Evolutionary conservation across 1,284 basidiomycete species (phyloP), one percentile per base, ranked within the genome.

Genomic region (Trichosporon coremiiforme): DNA sequence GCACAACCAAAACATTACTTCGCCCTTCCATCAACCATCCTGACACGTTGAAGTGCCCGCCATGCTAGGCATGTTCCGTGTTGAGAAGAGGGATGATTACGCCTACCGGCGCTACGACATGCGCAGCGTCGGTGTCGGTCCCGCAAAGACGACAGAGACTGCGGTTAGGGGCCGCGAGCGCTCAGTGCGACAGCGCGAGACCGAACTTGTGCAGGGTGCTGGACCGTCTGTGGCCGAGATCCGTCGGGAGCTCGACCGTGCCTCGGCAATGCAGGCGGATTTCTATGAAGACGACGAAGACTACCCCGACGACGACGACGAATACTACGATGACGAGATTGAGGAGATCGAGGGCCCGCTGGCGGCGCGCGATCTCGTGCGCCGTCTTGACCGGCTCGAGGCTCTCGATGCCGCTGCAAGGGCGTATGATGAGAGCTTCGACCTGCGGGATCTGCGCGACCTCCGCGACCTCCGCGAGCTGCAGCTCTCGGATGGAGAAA

Each of bases 401-500:
- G 55, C 55, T 29, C 55, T 60, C 29, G 55, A 60, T 29, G 55
- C 55, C 4, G 55, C 55, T 13, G 55, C 31, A 29, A 29, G 15
- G 25, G 55, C 55, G 13, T 60, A 60, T 29, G 55, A 60, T 29
- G 55, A 60, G 55, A 31, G 29, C 29, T 60, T 60, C 13, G 55
- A 60, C 55, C 55, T 60, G 55, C 55, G 55, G n/a, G 31, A 60
- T 20, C 55, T 60, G 55, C 55, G 15, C 55, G 55, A 60, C 53
- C 53, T 55, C 22, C 55, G 15, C 55, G 55, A 60, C 22, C 53
- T 55, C 22, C 53, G 53, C 25, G 53, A 22, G 53, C 53, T 55
- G 55, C 55, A 60, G 55, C 55, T 60, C 29, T 31, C 29, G 9
- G 55, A 60, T 29, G 55, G 31, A 9, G 38, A 41, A 13, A 41